Base-by-base conservation (phyloP, 768 basidiomycete genomes). In the Tylopilus subfusipes region DNA sequence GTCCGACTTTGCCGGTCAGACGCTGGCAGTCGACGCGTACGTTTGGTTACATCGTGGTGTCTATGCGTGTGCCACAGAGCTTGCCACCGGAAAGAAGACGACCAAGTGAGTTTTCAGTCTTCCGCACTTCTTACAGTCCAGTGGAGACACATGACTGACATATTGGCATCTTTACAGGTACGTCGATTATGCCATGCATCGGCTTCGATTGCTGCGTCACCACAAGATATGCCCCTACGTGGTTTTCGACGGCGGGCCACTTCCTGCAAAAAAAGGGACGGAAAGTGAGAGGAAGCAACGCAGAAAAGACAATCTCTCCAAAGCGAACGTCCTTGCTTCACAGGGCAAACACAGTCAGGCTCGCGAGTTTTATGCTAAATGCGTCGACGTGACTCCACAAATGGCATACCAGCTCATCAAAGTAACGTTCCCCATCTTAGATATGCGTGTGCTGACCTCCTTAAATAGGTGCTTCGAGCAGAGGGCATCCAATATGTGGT, bases 331-430 rank as follows among this genome's bases (percentile, higher is more conserved):
- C 0, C 75, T 98, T 12, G 75, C 85, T 18, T 81, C 84, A 12
- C 88, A 93, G 68, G 95, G 94, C 18, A 86, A 84, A 66, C 78
- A 82, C 60, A 76, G 74, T 27, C 85, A 93, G 65, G 97, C 97
- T 27, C 79, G 94, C 10, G 94, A 98, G 16, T 82, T 75, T 70
- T 98, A 91, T 65, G 79, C 88, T 63, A 97, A 95, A 71, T 92
- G 89, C 61, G 75, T 98, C 48, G 97, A 99, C 60, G 91, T 99
- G 39, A 96, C 93, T 5, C 95, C 97, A 1, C 87, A 94, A 71
- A 95, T 98, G 93, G 96, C 96, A 3, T 95, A 81, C 68, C 97
- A 98, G 70, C 76, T 98, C 59, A 97, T 98, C 76, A 98, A 99
- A 82, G 96, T 89, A 58, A 22, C 29, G 14, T 43, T 39, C 44